phyloP scores from a whole-genome alignment of 2,329 filamentous ascomycete species.

The Monosporascus sp. region DNA sequence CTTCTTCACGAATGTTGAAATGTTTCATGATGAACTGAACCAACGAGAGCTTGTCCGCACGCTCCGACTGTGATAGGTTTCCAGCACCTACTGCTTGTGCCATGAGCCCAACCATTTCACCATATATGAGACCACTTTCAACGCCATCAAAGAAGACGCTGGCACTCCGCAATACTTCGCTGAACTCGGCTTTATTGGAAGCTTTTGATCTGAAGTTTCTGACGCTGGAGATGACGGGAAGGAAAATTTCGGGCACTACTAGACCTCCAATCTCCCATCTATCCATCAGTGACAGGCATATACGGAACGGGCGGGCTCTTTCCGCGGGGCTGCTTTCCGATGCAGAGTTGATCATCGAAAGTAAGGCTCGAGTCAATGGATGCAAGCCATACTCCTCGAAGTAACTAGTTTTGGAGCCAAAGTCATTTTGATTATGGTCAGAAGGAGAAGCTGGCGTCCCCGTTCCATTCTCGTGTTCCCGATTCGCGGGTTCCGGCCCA shows the following conservation, averaged over 20 bases:
- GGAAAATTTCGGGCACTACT: conserved; percentile 81
- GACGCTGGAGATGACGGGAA: conserved; percentile 78
- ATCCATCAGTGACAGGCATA: conserved; percentile 95
- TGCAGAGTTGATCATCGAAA: conserved; percentile 65
- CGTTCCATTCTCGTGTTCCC: conserved; percentile 41
- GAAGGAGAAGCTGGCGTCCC: conserved; percentile 40
- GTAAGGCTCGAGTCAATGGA: conserved; percentile 66
- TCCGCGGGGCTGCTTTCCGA: conserved; percentile 53
- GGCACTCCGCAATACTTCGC: conserved; percentile 85
- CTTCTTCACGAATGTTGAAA: conserved; percentile 93
- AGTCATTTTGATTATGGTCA: conserved; percentile 38
- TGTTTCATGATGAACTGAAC: conserved; percentile 77
- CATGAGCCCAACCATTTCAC: conserved; percentile 68
- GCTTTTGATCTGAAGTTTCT: conserved; percentile 65
- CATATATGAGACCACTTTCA: conserved; percentile 89
- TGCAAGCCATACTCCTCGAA: conserved; percentile 76
- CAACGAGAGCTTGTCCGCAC: conserved; percentile 61
- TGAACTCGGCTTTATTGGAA: conserved; percentile 63
- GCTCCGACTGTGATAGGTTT: conserved; percentile 38
- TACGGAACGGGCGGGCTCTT: conserved; percentile 77
- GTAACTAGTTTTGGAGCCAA: conserved; percentile 67
- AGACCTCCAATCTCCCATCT: conserved; percentile 93
- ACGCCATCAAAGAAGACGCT: conserved; percentile 97
- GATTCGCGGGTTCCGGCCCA: conserved; percentile 60
- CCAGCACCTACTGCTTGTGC: conserved; percentile 51